phyloP scores from a whole-genome alignment of 805 yeast species.

The Myxozyma geophila region DNA sequence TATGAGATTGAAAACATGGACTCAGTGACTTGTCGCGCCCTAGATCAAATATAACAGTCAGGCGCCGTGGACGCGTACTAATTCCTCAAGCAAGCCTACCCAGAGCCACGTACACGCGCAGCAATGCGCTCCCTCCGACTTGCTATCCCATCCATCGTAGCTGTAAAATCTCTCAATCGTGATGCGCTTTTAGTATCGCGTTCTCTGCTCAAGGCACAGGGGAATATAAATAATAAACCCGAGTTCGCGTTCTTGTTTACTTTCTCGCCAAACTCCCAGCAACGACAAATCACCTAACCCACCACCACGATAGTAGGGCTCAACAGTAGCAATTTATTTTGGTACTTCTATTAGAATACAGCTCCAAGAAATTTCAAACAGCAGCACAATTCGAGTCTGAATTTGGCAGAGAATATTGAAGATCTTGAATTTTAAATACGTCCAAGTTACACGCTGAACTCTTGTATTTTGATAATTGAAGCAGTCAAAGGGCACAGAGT shows the following conservation, averaged over 20 bases:
- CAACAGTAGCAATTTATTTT: too few relatives aligned
- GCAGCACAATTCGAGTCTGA: neutral
- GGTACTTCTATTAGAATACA: neutral
- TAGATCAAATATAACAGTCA: neutral
- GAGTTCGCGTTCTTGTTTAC: too few relatives aligned
- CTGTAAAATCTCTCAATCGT: neutral
- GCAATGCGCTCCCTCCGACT: conserved; percentile 7
- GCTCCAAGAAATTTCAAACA: neutral
- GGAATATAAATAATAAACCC: too few relatives aligned
- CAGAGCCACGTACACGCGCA: conserved; percentile 11
- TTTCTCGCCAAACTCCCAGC: too few relatives aligned
- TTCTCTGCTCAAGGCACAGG: too few relatives aligned
- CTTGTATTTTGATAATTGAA: too few relatives aligned
- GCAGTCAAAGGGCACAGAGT: too few relatives aligned
- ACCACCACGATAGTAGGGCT: too few relatives aligned
- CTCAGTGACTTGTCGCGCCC: conserved; percentile 19
- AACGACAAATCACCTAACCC: too few relatives aligned
- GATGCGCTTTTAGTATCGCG: neutral
- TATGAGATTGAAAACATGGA: conserved; percentile 16
- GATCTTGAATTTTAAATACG: too few relatives aligned
- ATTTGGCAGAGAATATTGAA: too few relatives aligned
- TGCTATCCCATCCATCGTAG: neutral
- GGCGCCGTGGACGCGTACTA: neutral
- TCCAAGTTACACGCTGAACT: too few relatives aligned
- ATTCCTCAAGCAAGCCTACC: neutral